Conservation (phyloP, 2,329 filamentous ascomycete species). For the Fusarium subtropicale region DNA sequence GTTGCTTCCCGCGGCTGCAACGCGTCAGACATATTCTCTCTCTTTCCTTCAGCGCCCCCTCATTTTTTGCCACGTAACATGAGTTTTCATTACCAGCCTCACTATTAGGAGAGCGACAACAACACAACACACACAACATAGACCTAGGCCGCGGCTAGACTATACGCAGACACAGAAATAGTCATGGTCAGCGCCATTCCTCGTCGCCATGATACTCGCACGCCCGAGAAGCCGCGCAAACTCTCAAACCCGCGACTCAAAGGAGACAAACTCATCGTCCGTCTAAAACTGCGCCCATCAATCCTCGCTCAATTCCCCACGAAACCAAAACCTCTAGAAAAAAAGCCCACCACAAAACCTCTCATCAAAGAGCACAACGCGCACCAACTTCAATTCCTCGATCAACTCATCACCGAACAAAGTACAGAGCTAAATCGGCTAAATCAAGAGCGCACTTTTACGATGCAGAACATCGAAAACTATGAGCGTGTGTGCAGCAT, state of each 20-base stretch:
- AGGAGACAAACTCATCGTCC: constrained; percentile 2
- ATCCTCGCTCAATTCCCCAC: constrained; percentile 4
- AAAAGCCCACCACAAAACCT: background rate
- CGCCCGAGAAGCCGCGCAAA: background rate
- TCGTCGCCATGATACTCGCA: background rate
- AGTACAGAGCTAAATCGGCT: background rate
- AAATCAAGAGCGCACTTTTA: background rate
- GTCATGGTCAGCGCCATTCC: background rate
- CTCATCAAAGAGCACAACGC: background rate
- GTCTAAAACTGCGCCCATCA: background rate
- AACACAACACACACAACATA: background rate
- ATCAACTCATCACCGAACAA: background rate
- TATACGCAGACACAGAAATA: background rate
- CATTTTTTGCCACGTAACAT: constrained; percentile 2
- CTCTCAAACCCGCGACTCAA: background rate
- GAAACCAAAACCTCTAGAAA: background rate
- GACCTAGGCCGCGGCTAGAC: too few relatives aligned
- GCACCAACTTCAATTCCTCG: background rate
- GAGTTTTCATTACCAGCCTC: background rate
- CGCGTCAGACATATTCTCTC: background rate
- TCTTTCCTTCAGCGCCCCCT: background rate
- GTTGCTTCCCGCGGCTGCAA: background rate
- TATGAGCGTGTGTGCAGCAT: background rate
- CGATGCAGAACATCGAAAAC: background rate
- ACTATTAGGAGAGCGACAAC: background rate